Percentiles rank a stretch among this genome's conserved stretches.
phyloP scores from a whole-genome alignment of 208 protist genomes.

The Acanthamoeba lenticulata region DNA sequence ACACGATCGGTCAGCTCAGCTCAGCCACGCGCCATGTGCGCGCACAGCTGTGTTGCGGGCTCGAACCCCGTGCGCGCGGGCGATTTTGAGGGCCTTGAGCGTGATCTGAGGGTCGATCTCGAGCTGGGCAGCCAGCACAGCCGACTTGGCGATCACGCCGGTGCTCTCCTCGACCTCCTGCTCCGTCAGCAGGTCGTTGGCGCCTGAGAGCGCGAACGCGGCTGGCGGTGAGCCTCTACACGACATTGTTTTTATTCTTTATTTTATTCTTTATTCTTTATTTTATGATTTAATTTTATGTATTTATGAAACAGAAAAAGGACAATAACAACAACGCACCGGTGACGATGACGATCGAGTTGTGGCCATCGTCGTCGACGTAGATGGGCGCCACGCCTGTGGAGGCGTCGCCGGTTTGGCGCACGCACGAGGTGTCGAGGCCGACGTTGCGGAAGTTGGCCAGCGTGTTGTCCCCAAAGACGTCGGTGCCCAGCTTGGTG shows the following conservation, averaged over 20 bases:
- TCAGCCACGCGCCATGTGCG: no score
- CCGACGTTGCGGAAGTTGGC: background rate
- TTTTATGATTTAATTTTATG: no score
- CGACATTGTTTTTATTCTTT: background rate
- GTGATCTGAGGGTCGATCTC: background rate
- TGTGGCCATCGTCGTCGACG: slow-evolving; percentile 5
- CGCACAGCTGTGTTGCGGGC: no score
- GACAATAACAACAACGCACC: background rate
- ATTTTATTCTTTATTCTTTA: no score
- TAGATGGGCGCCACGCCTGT: slow-evolving; percentile 35
- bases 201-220: background rate
- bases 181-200: background rate
- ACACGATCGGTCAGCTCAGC: no score
- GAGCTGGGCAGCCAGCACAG: background rate
- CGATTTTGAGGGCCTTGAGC: background rate
- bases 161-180: background rate
- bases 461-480: slow-evolving; percentile 2
- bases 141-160: background rate
- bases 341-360: slow-evolving; percentile 41
- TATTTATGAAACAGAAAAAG: no score
- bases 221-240: background rate
- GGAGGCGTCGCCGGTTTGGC: background rate
- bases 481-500: slow-evolving; percentile 15
- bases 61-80: background rate
- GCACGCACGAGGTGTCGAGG: background rate